Conservation (phyloP, 768 basidiomycete species). For the Boletus sensibilis region DNA sequence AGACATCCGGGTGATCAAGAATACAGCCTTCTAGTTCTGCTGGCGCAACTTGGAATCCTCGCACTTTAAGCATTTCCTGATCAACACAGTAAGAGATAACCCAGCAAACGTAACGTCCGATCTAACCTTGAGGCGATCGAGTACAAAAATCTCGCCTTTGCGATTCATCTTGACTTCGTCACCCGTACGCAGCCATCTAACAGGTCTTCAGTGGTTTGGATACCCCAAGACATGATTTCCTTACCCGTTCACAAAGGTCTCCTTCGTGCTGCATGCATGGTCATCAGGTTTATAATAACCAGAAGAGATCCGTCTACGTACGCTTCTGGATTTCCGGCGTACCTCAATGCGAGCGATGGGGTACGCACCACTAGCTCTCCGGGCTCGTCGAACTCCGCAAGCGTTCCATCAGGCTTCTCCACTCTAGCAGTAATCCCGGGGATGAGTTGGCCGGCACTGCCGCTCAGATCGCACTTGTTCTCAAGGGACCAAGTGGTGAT, state of each 20-base stretch:
- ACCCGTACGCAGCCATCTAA: conserved; percentile 65
- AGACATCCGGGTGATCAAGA: conserved; percentile 57
- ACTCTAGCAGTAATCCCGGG: conserved; percentile 58
- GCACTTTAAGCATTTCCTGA: conserved; percentile 72
- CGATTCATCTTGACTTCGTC: conserved; percentile 68
- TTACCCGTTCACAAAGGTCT: conserved; percentile 56
- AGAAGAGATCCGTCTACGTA: conserved; percentile 33
- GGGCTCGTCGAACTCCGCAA: conserved; percentile 55
- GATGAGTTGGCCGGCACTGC: conserved; percentile 56
- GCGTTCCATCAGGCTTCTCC: conserved; percentile 54
- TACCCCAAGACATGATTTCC: background rate
- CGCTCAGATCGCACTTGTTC: conserved; percentile 47
- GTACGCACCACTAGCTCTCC: conserved; percentile 63
- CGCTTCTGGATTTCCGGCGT: conserved; percentile 59
- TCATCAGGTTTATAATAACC: conserved; percentile 6
- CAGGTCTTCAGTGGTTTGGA: background rate
- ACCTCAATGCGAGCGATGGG: conserved; percentile 60
- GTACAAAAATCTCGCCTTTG: conserved; percentile 61
- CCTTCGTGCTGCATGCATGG: conserved; percentile 46
- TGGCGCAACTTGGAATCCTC: conserved; percentile 57
- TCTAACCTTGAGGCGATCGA: conserved; percentile 71
- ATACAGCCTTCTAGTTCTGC: conserved; percentile 69
- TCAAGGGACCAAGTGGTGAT: conserved; percentile 46
- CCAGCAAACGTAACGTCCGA: background rate
- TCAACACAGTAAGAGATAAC: background rate